Conservation (phyloP, 139 green algal species). For the Chlamydomonas schloesseri region DNA sequence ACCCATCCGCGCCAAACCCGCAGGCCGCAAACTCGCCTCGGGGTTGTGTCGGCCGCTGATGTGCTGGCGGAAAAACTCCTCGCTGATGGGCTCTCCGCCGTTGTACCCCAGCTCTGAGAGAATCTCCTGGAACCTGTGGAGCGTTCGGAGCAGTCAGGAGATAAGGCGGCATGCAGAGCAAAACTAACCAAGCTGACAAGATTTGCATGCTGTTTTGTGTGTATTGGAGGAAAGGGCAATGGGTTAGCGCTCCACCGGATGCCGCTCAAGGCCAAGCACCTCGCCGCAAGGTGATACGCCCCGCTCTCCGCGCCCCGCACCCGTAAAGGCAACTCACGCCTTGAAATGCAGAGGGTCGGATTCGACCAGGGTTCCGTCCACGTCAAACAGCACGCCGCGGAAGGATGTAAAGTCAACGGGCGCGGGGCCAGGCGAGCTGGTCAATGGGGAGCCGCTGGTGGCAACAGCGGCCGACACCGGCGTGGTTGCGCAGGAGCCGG, state of each 20-base stretch:
- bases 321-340: slow-evolving; percentile 63
- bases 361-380: slow-evolving; percentile 80
- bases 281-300: too few relatives aligned
- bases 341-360: slow-evolving; percentile 78
- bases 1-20: too few relatives aligned
- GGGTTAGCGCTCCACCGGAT: too few relatives aligned
- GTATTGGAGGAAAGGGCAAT: too few relatives aligned
- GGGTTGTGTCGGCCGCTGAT: slow-evolving; percentile 57
- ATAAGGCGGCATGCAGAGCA: too few relatives aligned
- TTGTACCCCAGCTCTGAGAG: slow-evolving; percentile 71
- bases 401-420: background rate
- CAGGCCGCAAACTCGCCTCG: too few relatives aligned
- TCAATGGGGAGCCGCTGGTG: background rate
- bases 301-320: too few relatives aligned
- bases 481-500: too few relatives aligned
- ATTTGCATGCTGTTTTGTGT: background rate
- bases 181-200: too few relatives aligned
- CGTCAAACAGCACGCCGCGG: slow-evolving; percentile 63
- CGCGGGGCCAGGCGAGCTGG: background rate
- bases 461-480: too few relatives aligned
- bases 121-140: slow-evolving; percentile 67
- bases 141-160: too few relatives aligned
- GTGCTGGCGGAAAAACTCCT: slow-evolving; percentile 72
- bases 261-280: too few relatives aligned
- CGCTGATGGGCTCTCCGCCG: slow-evolving; percentile 68